A percentile compares a stretch with the other conserved stretches of the same genome.
phyloP scores from a whole-genome alignment of 2,329 filamentous ascomycete genomes.

The Beauveria sp. region DNA sequence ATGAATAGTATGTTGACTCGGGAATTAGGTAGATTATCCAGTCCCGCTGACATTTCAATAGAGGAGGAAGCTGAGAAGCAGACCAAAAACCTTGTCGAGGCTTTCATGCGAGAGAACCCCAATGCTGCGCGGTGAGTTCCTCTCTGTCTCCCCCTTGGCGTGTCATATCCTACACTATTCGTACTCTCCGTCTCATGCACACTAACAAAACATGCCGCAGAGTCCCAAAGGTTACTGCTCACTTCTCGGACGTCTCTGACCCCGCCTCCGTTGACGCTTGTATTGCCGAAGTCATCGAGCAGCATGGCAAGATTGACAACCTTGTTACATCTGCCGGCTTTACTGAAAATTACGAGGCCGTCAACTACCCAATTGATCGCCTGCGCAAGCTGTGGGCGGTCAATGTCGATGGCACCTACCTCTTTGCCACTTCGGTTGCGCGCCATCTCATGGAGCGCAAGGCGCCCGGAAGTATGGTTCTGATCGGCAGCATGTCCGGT shows the following conservation, averaged over 20 bases:
- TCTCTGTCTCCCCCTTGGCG: too few relatives aligned
- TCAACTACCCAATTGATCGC: constrained; percentile 82
- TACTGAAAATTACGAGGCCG: constrained; percentile 90
- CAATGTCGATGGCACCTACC: constrained; percentile 86
- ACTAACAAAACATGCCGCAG: constrained; percentile 31
- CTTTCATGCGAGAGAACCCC: constrained; percentile 74
- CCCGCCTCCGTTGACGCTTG: constrained; percentile 69
- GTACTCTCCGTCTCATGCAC: not conserved
- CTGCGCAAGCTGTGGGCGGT: constrained; percentile 92
- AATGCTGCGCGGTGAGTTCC: constrained; percentile 54
- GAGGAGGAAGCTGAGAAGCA: constrained; percentile 78
- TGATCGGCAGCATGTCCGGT: constrained; percentile 94
- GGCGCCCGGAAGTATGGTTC: constrained; percentile 74
- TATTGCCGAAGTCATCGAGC: constrained; percentile 49
- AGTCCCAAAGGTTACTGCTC: constrained; percentile 76
- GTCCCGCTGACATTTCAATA: constrained; percentile 35
- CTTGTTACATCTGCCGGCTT: constrained; percentile 95
- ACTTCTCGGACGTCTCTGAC: constrained; percentile 81
- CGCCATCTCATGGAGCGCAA: constrained; percentile 83
- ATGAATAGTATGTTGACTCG: constrained; percentile 63
- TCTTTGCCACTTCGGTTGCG: constrained; percentile 77
- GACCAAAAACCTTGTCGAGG: constrained; percentile 63
- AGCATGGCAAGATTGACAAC: constrained; percentile 78
- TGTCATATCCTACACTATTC: not conserved
- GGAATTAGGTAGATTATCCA: not conserved